Evolutionary conservation across 805 yeast genomes (phyloP).

Genomic region (Myxozyma neglecta): DNA sequence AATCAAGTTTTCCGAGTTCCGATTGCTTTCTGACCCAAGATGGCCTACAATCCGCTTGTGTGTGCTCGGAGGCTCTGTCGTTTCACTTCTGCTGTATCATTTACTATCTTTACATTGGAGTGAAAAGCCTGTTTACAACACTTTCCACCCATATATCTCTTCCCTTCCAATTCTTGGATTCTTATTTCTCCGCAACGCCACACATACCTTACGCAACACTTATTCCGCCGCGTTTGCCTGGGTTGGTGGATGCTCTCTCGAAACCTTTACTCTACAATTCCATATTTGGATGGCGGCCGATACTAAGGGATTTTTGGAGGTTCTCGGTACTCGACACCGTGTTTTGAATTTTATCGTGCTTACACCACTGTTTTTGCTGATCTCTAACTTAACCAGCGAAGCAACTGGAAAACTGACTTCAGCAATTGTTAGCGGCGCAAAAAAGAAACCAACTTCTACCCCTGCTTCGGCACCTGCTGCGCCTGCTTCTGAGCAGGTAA

Average conservation of each 20-base stretch:
- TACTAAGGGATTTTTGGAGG: constrained; percentile 30
- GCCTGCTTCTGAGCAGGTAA: background rate
- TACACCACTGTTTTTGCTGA: constrained; percentile 27
- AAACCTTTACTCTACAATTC: constrained; percentile 35
- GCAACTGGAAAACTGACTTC: constrained; percentile 29
- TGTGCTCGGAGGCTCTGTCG: constrained; percentile 18
- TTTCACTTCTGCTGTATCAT: constrained; percentile 19
- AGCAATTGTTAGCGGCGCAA: constrained; percentile 21
- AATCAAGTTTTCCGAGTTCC: constrained; percentile 27
- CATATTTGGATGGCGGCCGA: constrained; percentile 37
- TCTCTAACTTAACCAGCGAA: constrained; percentile 23
- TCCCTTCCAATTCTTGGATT: constrained; percentile 31
- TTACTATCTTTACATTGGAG: constrained; percentile 13
- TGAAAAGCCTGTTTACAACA: constrained; percentile 27
- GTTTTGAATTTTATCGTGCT: constrained; percentile 16
- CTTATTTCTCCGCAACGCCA: constrained; percentile 30
- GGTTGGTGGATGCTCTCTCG: constrained; percentile 34
- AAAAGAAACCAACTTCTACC: constrained; percentile 3
- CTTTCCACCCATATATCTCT: constrained; percentile 27
- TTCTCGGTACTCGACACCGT: constrained; percentile 11
- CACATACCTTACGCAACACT: constrained; percentile 22
- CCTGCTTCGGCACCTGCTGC: constrained; percentile 12
- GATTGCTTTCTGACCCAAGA: constrained; percentile 13
- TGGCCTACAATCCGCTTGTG: constrained; percentile 27
- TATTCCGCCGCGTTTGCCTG: constrained; percentile 34